phyloP scores from a whole-genome alignment of 2,329 filamentous ascomycete species.

The Juglanconis juglandina region DNA sequence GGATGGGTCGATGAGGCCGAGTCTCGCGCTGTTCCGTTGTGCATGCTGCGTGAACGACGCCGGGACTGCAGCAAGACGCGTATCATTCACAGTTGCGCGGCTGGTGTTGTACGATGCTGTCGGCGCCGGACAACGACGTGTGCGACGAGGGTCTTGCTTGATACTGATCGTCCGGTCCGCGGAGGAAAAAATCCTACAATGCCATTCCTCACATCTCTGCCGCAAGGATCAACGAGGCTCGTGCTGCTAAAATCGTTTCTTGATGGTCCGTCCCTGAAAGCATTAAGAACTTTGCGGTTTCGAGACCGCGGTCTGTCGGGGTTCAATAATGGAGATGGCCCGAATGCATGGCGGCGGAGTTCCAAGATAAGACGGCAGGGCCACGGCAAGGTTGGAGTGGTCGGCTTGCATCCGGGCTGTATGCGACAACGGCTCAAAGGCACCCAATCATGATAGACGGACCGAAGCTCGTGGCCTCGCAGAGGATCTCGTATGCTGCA shows the following conservation, averaged over 20 bases:
- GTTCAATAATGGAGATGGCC: not conserved
- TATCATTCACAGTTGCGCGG: not conserved
- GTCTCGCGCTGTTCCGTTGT: not conserved
- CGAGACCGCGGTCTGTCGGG: not conserved
- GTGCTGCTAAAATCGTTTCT: not conserved
- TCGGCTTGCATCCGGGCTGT: not conserved
- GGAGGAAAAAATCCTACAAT: not conserved
- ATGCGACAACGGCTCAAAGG: not conserved
- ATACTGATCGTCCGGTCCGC: not conserved
- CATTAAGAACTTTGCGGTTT: not conserved
- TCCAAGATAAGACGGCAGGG: constrained; percentile 4
- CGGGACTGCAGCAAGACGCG: not conserved
- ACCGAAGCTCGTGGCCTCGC: not conserved
- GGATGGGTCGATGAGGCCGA: not conserved
- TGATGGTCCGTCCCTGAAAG: not conserved
- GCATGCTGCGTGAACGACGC: not conserved
- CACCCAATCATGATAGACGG: not conserved
- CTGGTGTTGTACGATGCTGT: not conserved
- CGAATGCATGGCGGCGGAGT: not conserved
- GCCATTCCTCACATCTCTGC: not conserved
- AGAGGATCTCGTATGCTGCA: not conserved
- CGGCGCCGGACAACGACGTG: not conserved
- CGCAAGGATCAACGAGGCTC: not conserved
- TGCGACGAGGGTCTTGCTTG: not conserved
- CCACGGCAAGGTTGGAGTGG: not conserved